Percentiles rank a stretch among this genome's conserved stretches.
Conservation (phyloP, 2,329 filamentous ascomycete genomes). For the Colletotrichum sp. region DNA sequence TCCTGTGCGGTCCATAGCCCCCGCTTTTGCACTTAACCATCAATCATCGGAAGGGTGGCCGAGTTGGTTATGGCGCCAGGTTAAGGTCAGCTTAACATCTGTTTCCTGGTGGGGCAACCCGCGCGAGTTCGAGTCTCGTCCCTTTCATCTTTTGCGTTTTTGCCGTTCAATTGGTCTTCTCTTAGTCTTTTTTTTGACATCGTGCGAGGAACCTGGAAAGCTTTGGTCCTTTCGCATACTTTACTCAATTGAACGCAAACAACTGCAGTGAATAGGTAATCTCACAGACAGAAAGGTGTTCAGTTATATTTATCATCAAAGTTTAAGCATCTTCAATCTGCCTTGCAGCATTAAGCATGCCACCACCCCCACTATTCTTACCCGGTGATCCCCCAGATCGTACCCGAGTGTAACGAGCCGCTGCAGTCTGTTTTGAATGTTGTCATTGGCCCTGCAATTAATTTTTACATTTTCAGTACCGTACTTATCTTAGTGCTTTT, state of each 20-base stretch:
- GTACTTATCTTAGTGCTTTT: not conserved
- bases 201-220: no score
- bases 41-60: slow-evolving; percentile 11
- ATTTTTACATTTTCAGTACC: not conserved
- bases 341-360: not conserved
- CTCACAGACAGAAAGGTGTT: no score
- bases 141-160: slow-evolving; percentile 5
- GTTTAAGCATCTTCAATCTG: not conserved
- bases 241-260: no score
- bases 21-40: fast-evolving
- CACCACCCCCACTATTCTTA: not conserved
- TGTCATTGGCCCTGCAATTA: not conserved
- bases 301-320: not conserved
- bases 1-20: fast-evolving
- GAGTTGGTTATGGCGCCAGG: slow-evolving; percentile 23
- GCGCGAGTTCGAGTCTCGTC: slow-evolving; percentile 22
- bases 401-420: not conserved
- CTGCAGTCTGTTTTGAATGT: not conserved
- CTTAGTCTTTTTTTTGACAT: no score
- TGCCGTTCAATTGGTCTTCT: no score
- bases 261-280: not conserved
- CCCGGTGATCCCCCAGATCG: not conserved
- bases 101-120: slow-evolving; percentile 22
- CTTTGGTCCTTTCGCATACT: no score
- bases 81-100: slow-evolving; percentile 22